phyloP scores from a whole-genome alignment of 2,329 filamentous ascomycete species.

The Colletotrichum sojae region DNA sequence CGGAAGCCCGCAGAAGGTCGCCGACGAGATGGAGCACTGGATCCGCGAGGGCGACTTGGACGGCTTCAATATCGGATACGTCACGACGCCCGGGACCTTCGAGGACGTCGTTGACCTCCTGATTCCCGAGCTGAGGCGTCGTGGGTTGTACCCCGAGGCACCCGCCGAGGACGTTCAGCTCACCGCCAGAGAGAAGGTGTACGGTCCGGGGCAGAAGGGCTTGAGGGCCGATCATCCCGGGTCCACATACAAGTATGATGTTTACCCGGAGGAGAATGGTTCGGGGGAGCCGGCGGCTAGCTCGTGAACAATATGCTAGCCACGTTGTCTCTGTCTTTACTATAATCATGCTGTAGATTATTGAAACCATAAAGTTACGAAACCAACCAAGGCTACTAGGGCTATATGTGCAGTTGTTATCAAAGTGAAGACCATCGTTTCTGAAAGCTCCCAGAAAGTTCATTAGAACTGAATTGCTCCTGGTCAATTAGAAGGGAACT shows the following conservation, averaged over 20 bases:
- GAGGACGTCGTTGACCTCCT: conserved; percentile 51
- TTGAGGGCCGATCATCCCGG: conserved; percentile 72
- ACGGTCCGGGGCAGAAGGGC: conserved; percentile 70
- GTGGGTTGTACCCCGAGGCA: conserved; percentile 49
- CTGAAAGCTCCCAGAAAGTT: too few species aligned
- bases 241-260: conserved; percentile 72
- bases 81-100: conserved; percentile 57
- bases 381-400: too few species aligned
- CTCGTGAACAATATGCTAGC: background rate
- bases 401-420: too few species aligned
- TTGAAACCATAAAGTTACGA: background rate
- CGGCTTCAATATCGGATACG: conserved; percentile 59
- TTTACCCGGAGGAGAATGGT: conserved; percentile 68
- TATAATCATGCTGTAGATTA: background rate
- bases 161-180: conserved; percentile 52
- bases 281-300: background rate
- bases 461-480: too few species aligned
- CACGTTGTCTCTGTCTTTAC: too few species aligned
- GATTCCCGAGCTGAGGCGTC: conserved; percentile 47
- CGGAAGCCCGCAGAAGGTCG: conserved; percentile 57
- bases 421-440: too few species aligned
- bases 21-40: conserved; percentile 62
- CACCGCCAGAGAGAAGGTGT: conserved; percentile 73
- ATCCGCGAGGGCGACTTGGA: conserved; percentile 58
- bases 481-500: too few species aligned